Evolutionary conservation across 1,139 yeast genomes (phyloP), one percentile per base, ranked within the genome.

Genomic region (Casaregolazyma suthepensis): DNA sequence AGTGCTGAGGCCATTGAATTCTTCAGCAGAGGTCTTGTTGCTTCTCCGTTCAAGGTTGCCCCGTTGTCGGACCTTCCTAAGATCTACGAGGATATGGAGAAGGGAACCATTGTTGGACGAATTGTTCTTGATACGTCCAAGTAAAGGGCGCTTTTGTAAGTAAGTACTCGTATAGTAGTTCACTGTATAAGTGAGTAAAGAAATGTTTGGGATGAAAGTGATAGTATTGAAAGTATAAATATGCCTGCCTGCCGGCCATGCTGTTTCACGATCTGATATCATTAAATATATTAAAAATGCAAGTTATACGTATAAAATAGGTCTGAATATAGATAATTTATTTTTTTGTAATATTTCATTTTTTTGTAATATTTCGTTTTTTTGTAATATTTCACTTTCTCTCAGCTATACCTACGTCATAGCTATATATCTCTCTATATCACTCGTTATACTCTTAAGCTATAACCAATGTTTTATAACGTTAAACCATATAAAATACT

Each of bases 1-100:
- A 76, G 89, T 56, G 80, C 82, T 63, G 93, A 85, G 72, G 91
- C 93, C 56, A 72, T 85, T 61, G 87, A 83, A 63, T 85, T 85
- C 77, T 84, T 82, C 70, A 61, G 76, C 57, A 78, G 87, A 63
- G 93, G 93, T 58, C 75, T 80, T 66, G 83, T 85, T 67, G 73
- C 76, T 64, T 78, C 87, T 60, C 86, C 89, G 61, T 81, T 83
- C 72, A 80, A 78, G 73, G 66, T 85, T 67, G 86, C 80, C 58
- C 84, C 85, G 38, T 75, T 84, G 63, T 75, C 82, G 55, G 81
- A 81, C 65, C 77, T 85, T 65, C 78, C 81, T 53, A 66, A 71
- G 54, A 82, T 84, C 59, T 85, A 79, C 73, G 78, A 81, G 61
- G 73, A 75, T 69, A 84, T 85, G 91, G 83, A 79, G 69, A 74